phyloP scores from a whole-genome alignment of 2,329 filamentous ascomycete genomes.

The Venturia aucupariae region DNA sequence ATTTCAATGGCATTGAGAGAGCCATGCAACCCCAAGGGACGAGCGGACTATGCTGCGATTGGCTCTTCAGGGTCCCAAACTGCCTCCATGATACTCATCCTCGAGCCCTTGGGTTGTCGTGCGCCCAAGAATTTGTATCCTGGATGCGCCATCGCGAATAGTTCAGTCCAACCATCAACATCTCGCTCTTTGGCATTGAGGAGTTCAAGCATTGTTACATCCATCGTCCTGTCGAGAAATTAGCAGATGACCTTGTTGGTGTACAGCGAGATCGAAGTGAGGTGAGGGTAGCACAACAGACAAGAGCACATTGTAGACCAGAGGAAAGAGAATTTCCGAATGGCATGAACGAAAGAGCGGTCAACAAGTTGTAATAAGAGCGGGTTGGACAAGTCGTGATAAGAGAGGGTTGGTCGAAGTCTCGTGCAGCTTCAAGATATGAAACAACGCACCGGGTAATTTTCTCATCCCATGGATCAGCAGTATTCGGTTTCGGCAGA shows the following conservation, averaged over 20 bases:
- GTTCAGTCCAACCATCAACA: slow-evolving; percentile 5
- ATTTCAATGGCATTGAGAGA: too few species aligned
- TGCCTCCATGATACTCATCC: slow-evolving; percentile 14
- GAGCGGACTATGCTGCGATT: neutral
- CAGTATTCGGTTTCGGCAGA: neutral
- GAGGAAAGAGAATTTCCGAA: too few species aligned
- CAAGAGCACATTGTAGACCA: too few species aligned
- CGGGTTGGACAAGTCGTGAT: neutral
- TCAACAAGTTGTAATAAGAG: neutral
- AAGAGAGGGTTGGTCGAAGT: neutral
- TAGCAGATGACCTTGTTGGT: neutral
- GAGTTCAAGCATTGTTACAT: slow-evolving; percentile 12
- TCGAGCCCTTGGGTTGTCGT: neutral
- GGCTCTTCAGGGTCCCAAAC: slow-evolving; percentile 8
- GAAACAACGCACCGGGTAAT: slow-evolving; percentile 12
- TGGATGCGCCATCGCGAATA: slow-evolving; percentile 10
- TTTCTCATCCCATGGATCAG: slow-evolving; percentile 14
- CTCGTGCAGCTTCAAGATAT: neutral
- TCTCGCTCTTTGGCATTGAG: slow-evolving; percentile 15
- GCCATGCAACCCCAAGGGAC: neutral
- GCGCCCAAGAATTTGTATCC: slow-evolving; percentile 12
- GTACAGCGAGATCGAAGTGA: neutral
- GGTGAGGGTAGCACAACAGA: neutral
- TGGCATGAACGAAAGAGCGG: neutral
- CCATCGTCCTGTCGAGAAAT: slow-evolving; percentile 11